Evolutionary conservation across 352 stramenopile species (phyloP), one percentile per base, ranked within the genome.

Genomic region (Globisporangium canariense): DNA sequence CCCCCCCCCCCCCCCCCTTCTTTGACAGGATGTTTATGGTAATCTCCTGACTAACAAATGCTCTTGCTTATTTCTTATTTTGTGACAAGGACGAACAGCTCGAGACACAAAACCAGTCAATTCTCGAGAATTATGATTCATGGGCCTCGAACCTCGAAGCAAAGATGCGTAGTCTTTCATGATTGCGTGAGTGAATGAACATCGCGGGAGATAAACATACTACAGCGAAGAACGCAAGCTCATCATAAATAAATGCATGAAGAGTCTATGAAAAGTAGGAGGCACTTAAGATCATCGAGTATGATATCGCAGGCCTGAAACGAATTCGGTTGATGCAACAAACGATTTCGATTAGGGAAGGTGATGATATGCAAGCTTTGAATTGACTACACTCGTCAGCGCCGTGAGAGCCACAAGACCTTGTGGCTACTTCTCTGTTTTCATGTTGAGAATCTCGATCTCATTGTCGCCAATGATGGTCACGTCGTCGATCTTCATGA

Each of bases 61-160:
- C 6, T 45, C 1, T n/a, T 58, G 1, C 5, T 58, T 16, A 11
- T 58, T 11, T 20, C 5, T 58, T 16, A 11, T 58, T 11, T 20
- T 40, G 25, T 28, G 20, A 49, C 9, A 28, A 59, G 55, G 22
- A 65, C 25, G 41, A 58, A 20, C 8, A 32, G 34, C 43, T 67
- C 25, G 43, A 46, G 10, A 49, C 64, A 30, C 53, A 71, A 34
- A 70, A 70, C 2, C 71, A 76, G 22, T 75, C 66, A 6, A 75
- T 86, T 62, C 57, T 81, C 7, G 60, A 83, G 22, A 86, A 88
- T 30, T 87, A 86, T 47, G 73, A 88, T 46, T 71, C 73, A 3
- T 90, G 76, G 76, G 73, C 74, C 11, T 66, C 77, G 2, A 73
- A 71, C 30, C 64, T 89, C 47, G 72, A 88, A 55, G 76, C 74